Evolutionary conservation across 1,284 basidiomycete species (phyloP), one percentile per base, ranked within the genome.

Genomic region (Rhodotorula mucilaginosa): DNA sequence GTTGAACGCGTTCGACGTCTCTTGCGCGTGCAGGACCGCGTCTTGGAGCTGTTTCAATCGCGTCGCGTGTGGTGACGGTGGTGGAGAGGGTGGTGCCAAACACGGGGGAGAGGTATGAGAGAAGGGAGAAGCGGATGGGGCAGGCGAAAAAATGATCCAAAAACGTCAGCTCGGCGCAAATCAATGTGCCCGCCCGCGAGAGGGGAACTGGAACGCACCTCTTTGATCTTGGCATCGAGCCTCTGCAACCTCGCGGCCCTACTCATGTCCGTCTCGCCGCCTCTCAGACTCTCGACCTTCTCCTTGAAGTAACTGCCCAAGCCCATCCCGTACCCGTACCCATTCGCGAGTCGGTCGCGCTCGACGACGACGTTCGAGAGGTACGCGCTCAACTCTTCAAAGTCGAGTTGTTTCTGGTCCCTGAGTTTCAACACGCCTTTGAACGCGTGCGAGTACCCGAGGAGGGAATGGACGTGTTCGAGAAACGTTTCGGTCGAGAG

Each of bases 331-430:
- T 85, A 83, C 18, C 83, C 83, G 31, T 83, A 82, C 1, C 83
- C 79, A 2, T 92, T 92, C 21, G 92, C 89, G 15, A 99, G 84
- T 54, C 96, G 85, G 80, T 99, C 97, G 18, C 96, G 89, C 82
- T 99, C 96, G 13, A 88, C 85, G 0, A 92, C 94, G 46, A 97
- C 88, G 12, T 90, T 90, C 3, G 92, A 92, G 10, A 99, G 85
- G 81, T 99, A 99, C 68, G 94, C 92, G 8, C 93, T 95, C 8
- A 98, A 87, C 80, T 98, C 96, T 82, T 99, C 96, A 77, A 98
- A 97, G 81, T 99, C 96, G 66, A 98, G 88, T 81, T 99, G 97
- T 82, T 98, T 99, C 82, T 98, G 93, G 81, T 99, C 97, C 60
- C 97, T 89, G 49, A 97, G 86, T 81, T 93, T 96, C 72, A 99